Conservation (phyloP, 208 protist species). For the Leishmania aethiopica region DNA sequence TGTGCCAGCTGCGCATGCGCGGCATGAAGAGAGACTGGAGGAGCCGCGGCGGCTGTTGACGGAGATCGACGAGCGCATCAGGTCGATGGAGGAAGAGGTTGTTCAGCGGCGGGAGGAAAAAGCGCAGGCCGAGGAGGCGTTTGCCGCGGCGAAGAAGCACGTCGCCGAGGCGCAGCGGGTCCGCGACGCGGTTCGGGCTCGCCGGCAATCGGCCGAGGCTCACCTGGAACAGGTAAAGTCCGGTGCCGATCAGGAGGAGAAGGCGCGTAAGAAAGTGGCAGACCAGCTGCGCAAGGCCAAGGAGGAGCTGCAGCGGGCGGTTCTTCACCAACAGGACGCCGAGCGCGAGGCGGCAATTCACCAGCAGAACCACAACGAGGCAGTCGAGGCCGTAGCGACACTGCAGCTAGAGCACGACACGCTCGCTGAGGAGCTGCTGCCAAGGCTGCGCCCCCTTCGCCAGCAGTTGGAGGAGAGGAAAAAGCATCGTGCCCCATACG, state of each 20-base stretch:
- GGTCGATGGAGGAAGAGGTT: slow-evolving; percentile 54
- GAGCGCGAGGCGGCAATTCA: slow-evolving; percentile 83
- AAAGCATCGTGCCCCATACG: slow-evolving; percentile 88
- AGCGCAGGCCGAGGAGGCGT: slow-evolving; percentile 51
- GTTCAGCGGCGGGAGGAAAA: slow-evolving; percentile 43
- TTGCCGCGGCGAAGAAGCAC: slow-evolving; percentile 66
- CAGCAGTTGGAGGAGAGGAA: slow-evolving; percentile 93
- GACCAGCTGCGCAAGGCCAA: slow-evolving; percentile 88
- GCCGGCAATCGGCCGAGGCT: slow-evolving; percentile 66
- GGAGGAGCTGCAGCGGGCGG: slow-evolving; percentile 74
- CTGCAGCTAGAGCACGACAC: slow-evolving; percentile 69
- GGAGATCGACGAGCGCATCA: slow-evolving; percentile 78
- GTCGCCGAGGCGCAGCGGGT: slow-evolving; percentile 56
- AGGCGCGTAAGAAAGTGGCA: slow-evolving; percentile 63
- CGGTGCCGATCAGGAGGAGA: slow-evolving; percentile 67
- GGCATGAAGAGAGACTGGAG: slow-evolving; percentile 78
- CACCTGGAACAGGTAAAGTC: slow-evolving; percentile 79
- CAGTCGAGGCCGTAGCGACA: slow-evolving; percentile 29
- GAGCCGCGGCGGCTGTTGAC: slow-evolving; percentile 65
- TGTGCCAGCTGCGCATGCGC: slow-evolving; percentile 91
- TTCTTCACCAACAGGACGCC: slow-evolving; percentile 82
- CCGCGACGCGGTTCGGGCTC: slow-evolving; percentile 61
- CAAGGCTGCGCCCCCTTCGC: slow-evolving; percentile 80
- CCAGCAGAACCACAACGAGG: slow-evolving; percentile 84
- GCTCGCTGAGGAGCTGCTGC: slow-evolving; percentile 81